Percentiles rank a stretch among this genome's conserved stretches.
Conservation (phyloP, 1,284 basidiomycete species). For the Ceratobasidium sp. region DNA sequence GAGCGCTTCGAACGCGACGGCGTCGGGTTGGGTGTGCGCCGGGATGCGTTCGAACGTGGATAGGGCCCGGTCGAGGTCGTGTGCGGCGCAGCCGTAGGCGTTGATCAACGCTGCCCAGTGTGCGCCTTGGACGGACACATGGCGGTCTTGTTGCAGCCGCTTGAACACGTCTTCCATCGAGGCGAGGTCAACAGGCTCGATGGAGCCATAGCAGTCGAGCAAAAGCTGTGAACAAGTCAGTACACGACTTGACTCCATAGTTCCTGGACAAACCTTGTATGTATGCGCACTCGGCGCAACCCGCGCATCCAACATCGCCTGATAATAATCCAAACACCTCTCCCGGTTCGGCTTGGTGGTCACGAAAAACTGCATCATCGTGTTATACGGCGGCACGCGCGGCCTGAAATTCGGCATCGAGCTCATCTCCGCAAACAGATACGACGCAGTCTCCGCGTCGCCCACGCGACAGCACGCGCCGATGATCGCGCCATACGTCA, state of each 20-base stretch:
- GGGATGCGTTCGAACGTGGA: constrained; percentile 83
- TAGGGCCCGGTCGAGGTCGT: constrained; percentile 83
- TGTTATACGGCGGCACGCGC: constrained; percentile 94
- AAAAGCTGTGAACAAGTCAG: constrained; percentile 71
- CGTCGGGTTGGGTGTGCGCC: constrained; percentile 74
- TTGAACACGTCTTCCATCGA: constrained; percentile 83
- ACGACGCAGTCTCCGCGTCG: constrained; percentile 85
- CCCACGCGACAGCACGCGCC: constrained; percentile 95
- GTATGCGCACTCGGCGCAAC: constrained; percentile 89
- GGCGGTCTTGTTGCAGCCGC: constrained; percentile 66
- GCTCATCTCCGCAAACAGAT: constrained; percentile 89
- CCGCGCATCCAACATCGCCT: constrained; percentile 72
- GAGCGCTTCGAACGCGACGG: constrained; percentile 91
- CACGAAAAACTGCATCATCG: constrained; percentile 98
- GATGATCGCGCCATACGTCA: constrained; percentile 97
- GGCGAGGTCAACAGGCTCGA: constrained; percentile 84
- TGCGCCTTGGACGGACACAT: constrained; percentile 78
- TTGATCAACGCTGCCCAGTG: constrained; percentile 96
- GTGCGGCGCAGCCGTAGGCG: constrained; percentile 85
- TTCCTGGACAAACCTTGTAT: constrained; percentile 78
- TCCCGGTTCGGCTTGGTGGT: constrained; percentile 89
- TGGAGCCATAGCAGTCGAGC: constrained; percentile 89
- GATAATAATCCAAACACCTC: constrained; percentile 81
- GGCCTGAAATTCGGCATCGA: constrained; percentile 81
- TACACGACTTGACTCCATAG: neutral